Conservation (phyloP, 2,329 filamentous ascomycete species). For the Macroventuria anomochaeta region DNA sequence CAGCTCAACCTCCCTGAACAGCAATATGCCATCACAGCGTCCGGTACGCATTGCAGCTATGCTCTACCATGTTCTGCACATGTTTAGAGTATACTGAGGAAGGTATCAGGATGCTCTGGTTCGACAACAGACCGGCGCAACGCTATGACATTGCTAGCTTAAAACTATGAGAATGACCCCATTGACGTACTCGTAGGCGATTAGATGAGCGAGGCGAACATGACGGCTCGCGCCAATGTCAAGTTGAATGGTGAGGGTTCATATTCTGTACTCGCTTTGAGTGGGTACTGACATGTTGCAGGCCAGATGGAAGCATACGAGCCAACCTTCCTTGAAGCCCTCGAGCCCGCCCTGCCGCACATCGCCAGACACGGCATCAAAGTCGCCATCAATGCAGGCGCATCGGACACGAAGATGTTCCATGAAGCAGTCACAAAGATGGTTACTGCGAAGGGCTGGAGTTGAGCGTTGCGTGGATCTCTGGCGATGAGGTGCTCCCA, state of each 20-base stretch:
- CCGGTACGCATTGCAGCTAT: slow-evolving; percentile 33
- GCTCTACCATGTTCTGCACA: background rate
- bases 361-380: slow-evolving; percentile 44
- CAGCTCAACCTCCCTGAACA: slow-evolving; percentile 9
- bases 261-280: no score
- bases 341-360: slow-evolving; percentile 49
- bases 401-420: slow-evolving; percentile 39
- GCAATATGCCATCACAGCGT: slow-evolving; percentile 26
- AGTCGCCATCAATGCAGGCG: slow-evolving; percentile 46
- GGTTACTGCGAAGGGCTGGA: slow-evolving; percentile 29
- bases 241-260: slow-evolving; percentile 29
- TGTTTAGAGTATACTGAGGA: background rate
- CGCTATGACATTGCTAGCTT: slow-evolving; percentile 40
- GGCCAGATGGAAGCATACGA: slow-evolving; percentile 55
- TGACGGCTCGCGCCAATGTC: slow-evolving; percentile 35
- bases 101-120: slow-evolving; percentile 37
- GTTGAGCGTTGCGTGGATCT: slow-evolving; percentile 50
- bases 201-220: slow-evolving; percentile 44
- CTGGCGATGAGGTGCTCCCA: slow-evolving; percentile 52
- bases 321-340: slow-evolving; percentile 59
- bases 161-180: slow-evolving; percentile 36
- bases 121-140: slow-evolving; percentile 42
- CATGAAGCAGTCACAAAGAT: slow-evolving; percentile 34
- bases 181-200: slow-evolving; percentile 44
- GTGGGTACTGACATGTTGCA: slow-evolving; percentile 11